Base-by-base conservation (phyloP, 176 grass and related monocot species). In the Cocos nucifera region DNA sequence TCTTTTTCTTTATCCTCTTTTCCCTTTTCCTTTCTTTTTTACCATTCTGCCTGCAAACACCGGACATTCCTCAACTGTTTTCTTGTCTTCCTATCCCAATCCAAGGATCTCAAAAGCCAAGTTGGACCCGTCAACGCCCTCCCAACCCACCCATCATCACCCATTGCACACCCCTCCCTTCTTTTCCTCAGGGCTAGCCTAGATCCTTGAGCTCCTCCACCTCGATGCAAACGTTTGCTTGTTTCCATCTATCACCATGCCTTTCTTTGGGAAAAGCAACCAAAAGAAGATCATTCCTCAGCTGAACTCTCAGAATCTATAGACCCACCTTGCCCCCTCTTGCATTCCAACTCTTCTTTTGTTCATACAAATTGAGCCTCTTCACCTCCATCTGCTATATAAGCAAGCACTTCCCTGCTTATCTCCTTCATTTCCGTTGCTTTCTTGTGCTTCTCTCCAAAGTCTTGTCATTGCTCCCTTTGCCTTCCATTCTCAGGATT, bases 31-130 rank as follows among this genome's bases (percentile, higher is more conserved):
- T 63, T 80, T 69, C 18, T 62, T 67, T 58, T 72, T 65, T 59
- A 57, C 62, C 63, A 70, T 66, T 61, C 10, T 71, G 62, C 32
- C 76, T 80, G 75, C 68, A 78, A 83, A 90, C 72, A 75, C 73
- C 68, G 67, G 73, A 91, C 87, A 91, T 85, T 97, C 87, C 78
- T 83, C 35, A 87, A 91, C 81, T 78, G 75, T 83, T 70, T 66
- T 79, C 50, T 54, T 82, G 48, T 70, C 19, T 51, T 65, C 65
- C 60, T 58, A 51, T 66, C 57, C 18, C 19, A 30, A 50, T 56
- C 69, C 61, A 64, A 90, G 75, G 78, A 75, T 74, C 67, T 75
- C 28, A 79, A 81, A 88, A 79, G 84, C 75, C 61, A 75, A 50
- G 65, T 80, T 91, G 80, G 86, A 90, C 91, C 73, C 83, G 78